These are phyloP conservation scores for Talaromyces stipitatus DNA, from an alignment of 495 filamentous ascomycete genomes.

Conservation along the genomic window DNA sequence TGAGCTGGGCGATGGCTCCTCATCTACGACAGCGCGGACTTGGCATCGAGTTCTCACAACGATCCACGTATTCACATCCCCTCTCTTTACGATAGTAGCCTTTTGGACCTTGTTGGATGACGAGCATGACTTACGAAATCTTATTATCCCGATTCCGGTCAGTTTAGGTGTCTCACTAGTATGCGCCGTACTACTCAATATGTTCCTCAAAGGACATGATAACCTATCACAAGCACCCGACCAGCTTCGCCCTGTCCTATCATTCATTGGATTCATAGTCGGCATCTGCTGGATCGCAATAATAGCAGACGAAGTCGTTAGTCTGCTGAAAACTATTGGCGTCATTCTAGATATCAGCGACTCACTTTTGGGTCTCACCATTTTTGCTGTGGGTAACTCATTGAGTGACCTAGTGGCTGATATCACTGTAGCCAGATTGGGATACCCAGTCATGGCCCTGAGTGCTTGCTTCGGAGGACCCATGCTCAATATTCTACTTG, in stretches of 20 bases:
- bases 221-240: slow-evolving; percentile 43
- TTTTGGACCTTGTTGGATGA: slow-evolving; percentile 63
- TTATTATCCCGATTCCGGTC: slow-evolving; percentile 59
- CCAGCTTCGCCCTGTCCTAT: slow-evolving; percentile 64
- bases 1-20: slow-evolving; percentile 11
- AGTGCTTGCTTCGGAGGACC: slow-evolving; percentile 92
- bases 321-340: slow-evolving; percentile 86
- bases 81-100: slow-evolving; percentile 72
- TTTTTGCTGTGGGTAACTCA: slow-evolving; percentile 96
- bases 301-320: slow-evolving; percentile 93
- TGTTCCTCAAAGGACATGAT: slow-evolving; percentile 41
- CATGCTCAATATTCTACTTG: slow-evolving; percentile 94
- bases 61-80: slow-evolving; percentile 80
- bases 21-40: slow-evolving; percentile 33
- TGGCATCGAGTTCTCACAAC: slow-evolving; percentile 91
- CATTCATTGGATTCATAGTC: slow-evolving; percentile 86
- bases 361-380: slow-evolving; percentile 88
- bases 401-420: slow-evolving; percentile 92
- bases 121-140: slow-evolving; percentile 35
- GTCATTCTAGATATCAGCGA: slow-evolving; percentile 91
- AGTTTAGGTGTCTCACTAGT: slow-evolving; percentile 63
- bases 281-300: slow-evolving; percentile 93
- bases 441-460: slow-evolving; percentile 96
- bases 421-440: slow-evolving; percentile 84
- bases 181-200: slow-evolving; percentile 52